Base-by-base conservation (phyloP, 352 stramenopile genomes). In the Phytophthora kernoviae region DNA sequence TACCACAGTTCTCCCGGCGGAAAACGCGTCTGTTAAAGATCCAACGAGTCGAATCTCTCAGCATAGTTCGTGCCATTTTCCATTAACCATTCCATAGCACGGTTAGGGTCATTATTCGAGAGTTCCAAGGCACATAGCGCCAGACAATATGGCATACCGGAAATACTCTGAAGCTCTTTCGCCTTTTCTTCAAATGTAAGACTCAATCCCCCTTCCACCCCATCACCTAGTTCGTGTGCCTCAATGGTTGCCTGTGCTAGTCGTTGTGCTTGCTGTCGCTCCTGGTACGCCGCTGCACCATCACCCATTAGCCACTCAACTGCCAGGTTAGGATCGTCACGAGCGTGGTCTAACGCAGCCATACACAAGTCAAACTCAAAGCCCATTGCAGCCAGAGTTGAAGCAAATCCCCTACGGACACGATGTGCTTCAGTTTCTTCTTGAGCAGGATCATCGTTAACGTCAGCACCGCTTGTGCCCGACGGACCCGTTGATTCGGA, bases 281-380 rank as follows among this genome's bases (percentile, higher is more conserved):
- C 83, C 54, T 91, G 83, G 41, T 93, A 94, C 1, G 77, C 81
- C 21, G 74, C 70, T 18, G 85, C 83, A n/a, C 76, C 78, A 40
- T 71, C 70, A 5, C 87, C 82, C 84, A 94, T 96, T 17, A 96
- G 64, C 87, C 87, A 96, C 58, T 96, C 87, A 4, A 93, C 86
- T 3, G 87, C 87, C 17, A 86, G 46, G 46, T 94, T 96, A 1
- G 86, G 87, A 27, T 96, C 87, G 59, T 96, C 87, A 8, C 82
- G 73, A 10, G 84, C 87, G 33, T 92, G 74, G 42, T 94, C 85
- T 5, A 96, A 63, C 10, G 87, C 87, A 20, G 77, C 68, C 83
- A 96, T 91, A 48, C 87, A 96, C 15, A 96, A 65, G 5, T 94
- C 87, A 62, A 96, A 94, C 50, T 93, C 87, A 32, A 96, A 96